A percentile compares a stretch with the other conserved stretches of the same genome.
Evolutionary conservation across 2,329 filamentous ascomycete species (phyloP).

Genomic region (Amylocarpus encephaloides): DNA sequence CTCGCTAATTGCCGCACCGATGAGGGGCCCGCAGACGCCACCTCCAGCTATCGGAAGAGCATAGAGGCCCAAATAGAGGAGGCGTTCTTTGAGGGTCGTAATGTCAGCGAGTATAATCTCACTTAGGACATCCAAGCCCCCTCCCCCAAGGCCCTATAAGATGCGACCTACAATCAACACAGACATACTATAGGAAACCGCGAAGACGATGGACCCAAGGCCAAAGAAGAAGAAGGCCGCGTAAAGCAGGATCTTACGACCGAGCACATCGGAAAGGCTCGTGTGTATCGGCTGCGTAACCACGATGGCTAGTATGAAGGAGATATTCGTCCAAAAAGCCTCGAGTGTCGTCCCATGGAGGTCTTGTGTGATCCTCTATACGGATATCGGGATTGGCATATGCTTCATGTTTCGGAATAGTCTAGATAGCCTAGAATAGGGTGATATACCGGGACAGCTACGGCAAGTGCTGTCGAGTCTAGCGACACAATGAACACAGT

Average conservation of each 20-base stretch:
- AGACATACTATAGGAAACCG: constrained; percentile 36
- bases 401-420: not conserved
- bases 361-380: constrained; percentile 10
- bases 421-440: not conserved
- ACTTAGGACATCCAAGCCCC: constrained; percentile 42
- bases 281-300: constrained; percentile 64
- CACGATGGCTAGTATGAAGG: constrained; percentile 61
- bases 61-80: constrained; percentile 53
- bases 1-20: constrained; percentile 58
- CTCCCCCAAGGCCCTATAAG: constrained; percentile 44
- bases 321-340: constrained; percentile 63
- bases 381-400: not conserved
- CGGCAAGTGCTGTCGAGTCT: not conserved
- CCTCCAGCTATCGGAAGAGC: constrained; percentile 61
- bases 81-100: constrained; percentile 37
- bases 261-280: constrained; percentile 49
- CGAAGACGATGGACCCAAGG: constrained; percentile 41
- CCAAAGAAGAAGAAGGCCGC: constrained; percentile 42
- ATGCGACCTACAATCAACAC: constrained; percentile 42
- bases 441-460: not conserved
- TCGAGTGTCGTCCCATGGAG: constrained; percentile 47
- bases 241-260: constrained; percentile 44
- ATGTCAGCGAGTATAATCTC: constrained; percentile 45
- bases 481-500: not conserved
- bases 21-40: constrained; percentile 52